Evolutionary conservation across 2,329 filamentous ascomycete genomes (phyloP).

Genomic region (Purpureocillium takamizusanense): DNA sequence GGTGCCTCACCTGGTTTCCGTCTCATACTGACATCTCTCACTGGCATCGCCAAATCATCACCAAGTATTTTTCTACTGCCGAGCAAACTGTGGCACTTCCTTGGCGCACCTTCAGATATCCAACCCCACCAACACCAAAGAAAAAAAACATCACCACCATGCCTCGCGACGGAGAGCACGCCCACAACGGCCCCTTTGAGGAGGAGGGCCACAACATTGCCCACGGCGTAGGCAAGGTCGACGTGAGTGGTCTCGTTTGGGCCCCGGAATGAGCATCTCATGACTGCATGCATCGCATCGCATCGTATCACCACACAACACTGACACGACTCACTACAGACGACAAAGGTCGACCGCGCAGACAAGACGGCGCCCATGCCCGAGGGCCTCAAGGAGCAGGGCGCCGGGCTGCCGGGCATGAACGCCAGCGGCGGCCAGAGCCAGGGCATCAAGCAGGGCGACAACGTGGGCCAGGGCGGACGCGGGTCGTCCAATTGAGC

Average conservation of each 20-base stretch:
- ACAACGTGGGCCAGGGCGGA: constrained; percentile 31
- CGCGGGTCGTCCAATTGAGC: constrained; percentile 8
- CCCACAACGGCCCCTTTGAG: constrained; percentile 35
- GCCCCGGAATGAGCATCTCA: too few relatives aligned
- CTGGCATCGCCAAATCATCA: too few relatives aligned
- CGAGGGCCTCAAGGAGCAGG: constrained; percentile 32
- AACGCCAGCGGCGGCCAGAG: constrained; percentile 35
- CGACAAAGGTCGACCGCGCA: constrained; percentile 31
- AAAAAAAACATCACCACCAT: constrained; percentile 17
- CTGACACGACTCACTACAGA: constrained; percentile 11
- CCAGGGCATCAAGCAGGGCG: constrained; percentile 30
- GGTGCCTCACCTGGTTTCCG: too few relatives aligned
- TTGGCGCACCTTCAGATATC: too few relatives aligned
- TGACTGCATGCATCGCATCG: too few relatives aligned
- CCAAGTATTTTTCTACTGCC: too few relatives aligned
- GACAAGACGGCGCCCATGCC: constrained; percentile 41
- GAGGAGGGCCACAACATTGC: constrained; percentile 30
- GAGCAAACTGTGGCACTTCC: too few relatives aligned
- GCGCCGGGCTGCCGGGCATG: constrained; percentile 27
- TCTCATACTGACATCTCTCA: too few relatives aligned
- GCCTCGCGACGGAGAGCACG: constrained; percentile 41
- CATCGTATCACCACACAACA: too few relatives aligned
- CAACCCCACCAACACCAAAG: too few relatives aligned
- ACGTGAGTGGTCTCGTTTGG: constrained; percentile 20
- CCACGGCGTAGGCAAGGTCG: constrained; percentile 31